Evolutionary conservation across 2,329 filamentous ascomycete species (phyloP), one percentile per base, ranked within the genome.

Genomic region (Colletotrichum sp.): DNA sequence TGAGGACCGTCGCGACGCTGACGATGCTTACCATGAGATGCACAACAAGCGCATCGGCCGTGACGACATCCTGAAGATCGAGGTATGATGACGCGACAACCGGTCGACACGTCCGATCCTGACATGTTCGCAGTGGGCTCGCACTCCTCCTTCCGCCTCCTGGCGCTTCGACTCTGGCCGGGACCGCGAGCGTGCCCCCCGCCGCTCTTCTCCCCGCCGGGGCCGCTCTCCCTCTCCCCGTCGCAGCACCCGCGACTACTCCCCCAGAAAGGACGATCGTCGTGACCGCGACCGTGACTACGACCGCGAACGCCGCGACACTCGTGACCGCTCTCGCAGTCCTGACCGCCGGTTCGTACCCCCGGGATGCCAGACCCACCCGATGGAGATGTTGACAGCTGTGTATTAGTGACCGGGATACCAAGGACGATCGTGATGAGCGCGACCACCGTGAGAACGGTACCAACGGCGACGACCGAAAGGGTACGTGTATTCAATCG

Each of bases 11-110:
- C 96, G 97, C 81, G 97, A 99, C 90, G 96, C 97, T 79, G 97
- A 99, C 86, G 97, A 99, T 88, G 97, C 97, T 64, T 99, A 99
- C 85, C 95, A 99, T 86, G 97, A 99, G 89, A 99, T 99, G 97
- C 97, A 99, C 85, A 99, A 99, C 90, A 98, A 98, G 92, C 95
- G 96, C 80, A 96, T 99, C 81, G 96, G 96, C 64, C 94, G 96
- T 78, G 97, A 99, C 84, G 97, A 99, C 82, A 89, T 98, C 76
- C 85, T 99, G 88, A 99, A 99, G 89, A 99, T 99, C 80, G 97
- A 99, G 92, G 97, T 98, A 88, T 80, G 91, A 18, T 16, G 8
- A 60, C 13, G 22, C 18, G 4, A 9, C 5, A 18, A 18, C 15
- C n/a, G 5, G 6, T 8, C 13, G 15, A 15, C 9, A 22, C 18